A percentile compares a stretch with the other conserved stretches of the same genome.
Conservation (phyloP, 495 filamentous ascomycete species). For the Penicillium waksmanii region DNA sequence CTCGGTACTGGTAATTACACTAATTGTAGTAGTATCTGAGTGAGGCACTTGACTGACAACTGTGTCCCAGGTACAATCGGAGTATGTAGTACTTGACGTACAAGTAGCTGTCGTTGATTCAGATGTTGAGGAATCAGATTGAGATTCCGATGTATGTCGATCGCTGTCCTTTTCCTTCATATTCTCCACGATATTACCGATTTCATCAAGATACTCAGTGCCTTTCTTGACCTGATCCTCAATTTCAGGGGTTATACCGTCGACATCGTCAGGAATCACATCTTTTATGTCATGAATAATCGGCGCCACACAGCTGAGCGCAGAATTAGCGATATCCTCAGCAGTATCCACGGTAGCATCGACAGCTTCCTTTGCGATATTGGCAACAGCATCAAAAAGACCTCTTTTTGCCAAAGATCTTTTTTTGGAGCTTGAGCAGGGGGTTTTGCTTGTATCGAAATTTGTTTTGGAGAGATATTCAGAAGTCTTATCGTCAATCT, state of each 20-base stretch:
- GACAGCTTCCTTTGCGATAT: neutral
- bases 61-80: constrained; percentile 1
- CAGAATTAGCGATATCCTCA: neutral
- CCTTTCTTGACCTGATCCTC: constrained; percentile 4
- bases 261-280: neutral
- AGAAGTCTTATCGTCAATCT: neutral
- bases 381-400: neutral
- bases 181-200: constrained; percentile 1
- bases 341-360: neutral
- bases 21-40: neutral
- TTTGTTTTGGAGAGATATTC: constrained; percentile 3
- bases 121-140: neutral
- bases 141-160: neutral
- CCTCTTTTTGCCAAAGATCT: neutral
- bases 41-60: neutral
- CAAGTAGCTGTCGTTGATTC: constrained; percentile 1
- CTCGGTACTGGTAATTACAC: neutral
- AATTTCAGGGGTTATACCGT: neutral
- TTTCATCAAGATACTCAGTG: constrained; percentile 5
- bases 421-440: neutral
- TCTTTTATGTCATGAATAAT: neutral
- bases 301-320: constrained; percentile 3
- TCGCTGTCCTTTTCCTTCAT: neutral
- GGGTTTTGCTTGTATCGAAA: constrained; percentile 3
- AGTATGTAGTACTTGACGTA: constrained; percentile 5